A percentile compares a stretch with the other conserved stretches of the same genome.
Conservation (phyloP, 176 grass and related monocot species). For the Pontederia crassipes region DNA sequence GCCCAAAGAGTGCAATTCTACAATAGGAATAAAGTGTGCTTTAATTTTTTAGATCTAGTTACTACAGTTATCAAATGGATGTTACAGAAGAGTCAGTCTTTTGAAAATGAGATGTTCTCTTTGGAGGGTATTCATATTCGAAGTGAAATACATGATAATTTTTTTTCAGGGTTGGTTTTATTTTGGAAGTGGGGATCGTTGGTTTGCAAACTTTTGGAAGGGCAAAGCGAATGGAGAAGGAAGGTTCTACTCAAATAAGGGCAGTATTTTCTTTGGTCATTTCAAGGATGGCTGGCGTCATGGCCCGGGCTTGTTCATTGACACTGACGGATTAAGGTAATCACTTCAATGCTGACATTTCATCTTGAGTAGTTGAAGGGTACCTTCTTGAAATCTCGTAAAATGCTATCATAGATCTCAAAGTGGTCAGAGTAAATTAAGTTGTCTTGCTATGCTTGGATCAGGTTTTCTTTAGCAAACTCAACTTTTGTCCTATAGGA, state of each 20-base stretch:
- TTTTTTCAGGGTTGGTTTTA: conserved; percentile 72
- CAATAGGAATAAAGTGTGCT: no score
- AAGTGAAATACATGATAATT: background rate
- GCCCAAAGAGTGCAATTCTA: no score
- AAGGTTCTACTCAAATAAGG: conserved; percentile 81
- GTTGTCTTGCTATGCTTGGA: no score
- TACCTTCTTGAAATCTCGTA: background rate
- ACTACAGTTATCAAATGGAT: no score
- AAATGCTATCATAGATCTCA: background rate
- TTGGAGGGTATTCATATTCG: background rate
- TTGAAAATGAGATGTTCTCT: background rate
- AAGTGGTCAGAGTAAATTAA: no score
- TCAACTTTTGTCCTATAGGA: no score
- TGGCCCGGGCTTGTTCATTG: conserved; percentile 57
- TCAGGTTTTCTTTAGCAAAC: no score
- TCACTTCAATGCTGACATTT: background rate
- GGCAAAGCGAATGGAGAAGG: conserved; percentile 86
- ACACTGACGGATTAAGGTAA: conserved; percentile 69
- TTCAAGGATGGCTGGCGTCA: conserved; percentile 88
- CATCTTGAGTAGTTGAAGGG: background rate
- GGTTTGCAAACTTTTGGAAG: conserved; percentile 94
- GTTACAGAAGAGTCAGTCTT: background rate
- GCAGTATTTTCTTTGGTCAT: conserved; percentile 74
- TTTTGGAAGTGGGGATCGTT: conserved; percentile 72
- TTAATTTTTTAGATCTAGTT: no score